Evolutionary conservation across 805 yeast species (phyloP).

Genomic region (Pachysolen tannophilus): DNA sequence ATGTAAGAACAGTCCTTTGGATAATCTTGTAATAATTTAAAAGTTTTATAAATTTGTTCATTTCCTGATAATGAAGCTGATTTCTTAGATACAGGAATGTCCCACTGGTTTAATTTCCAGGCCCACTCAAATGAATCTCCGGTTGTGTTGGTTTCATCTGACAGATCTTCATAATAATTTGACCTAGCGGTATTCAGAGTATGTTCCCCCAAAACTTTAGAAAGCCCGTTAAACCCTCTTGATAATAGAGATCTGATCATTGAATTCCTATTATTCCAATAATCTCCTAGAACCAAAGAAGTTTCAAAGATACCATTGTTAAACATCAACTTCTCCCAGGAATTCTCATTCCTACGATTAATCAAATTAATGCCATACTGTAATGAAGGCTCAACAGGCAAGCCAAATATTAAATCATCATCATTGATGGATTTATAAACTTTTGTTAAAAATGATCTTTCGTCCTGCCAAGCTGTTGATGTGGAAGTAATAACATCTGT

Average conservation of each 20-base stretch:
- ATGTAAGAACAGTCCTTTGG: slow-evolving; percentile 13
- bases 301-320: slow-evolving; percentile 52
- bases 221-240: slow-evolving; percentile 52
- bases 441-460: slow-evolving; percentile 15
- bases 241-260: slow-evolving; percentile 31
- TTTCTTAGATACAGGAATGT: slow-evolving; percentile 40
- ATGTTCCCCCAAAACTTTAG: slow-evolving; percentile 26
- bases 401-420: slow-evolving; percentile 55
- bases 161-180: neutral
- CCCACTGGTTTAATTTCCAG: slow-evolving; percentile 79
- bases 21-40: slow-evolving; percentile 38
- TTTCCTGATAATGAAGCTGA: slow-evolving; percentile 25
- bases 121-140: slow-evolving; percentile 45
- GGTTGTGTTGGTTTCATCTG: neutral
- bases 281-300: slow-evolving; percentile 12
- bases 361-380: slow-evolving; percentile 40
- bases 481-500: slow-evolving; percentile 7
- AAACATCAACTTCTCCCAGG: slow-evolving; percentile 39
- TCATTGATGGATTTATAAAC: slow-evolving; percentile 53
- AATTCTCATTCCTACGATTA: slow-evolving; percentile 20
- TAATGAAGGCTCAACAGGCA: slow-evolving; percentile 51
- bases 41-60: slow-evolving; percentile 41
- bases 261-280: slow-evolving; percentile 5
- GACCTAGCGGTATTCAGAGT: slow-evolving; percentile 1
- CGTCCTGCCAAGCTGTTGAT: slow-evolving; percentile 10